Conservation (phyloP, 345 rosid species). For the Populus deltoides region DNA sequence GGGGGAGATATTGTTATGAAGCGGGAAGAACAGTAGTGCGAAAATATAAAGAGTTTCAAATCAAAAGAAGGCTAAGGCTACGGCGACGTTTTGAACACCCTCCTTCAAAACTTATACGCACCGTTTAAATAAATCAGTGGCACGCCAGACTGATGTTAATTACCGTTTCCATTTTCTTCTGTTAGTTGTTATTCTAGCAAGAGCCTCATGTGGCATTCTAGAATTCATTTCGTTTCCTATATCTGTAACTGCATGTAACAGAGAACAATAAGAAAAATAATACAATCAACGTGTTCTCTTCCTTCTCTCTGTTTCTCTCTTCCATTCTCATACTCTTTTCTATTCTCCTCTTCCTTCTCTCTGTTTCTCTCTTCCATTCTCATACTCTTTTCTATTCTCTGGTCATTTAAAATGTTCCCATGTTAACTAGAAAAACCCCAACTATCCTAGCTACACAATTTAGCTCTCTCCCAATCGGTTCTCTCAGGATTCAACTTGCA, state of each 20-base stretch:
- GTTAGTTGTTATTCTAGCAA: background rate
- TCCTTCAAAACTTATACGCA: background rate
- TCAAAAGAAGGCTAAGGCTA: rapidly evolving
- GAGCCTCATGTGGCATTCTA: background rate
- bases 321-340: too few species aligned
- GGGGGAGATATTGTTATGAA: background rate
- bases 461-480: too few species aligned
- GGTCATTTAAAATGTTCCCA: too few species aligned
- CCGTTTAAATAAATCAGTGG: background rate
- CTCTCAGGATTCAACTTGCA: too few species aligned
- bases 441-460: too few species aligned
- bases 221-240: too few species aligned
- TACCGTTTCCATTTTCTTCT: too few species aligned
- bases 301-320: background rate
- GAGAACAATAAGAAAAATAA: rapidly evolving
- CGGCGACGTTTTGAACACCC: rapidly evolving
- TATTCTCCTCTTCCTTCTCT: too few species aligned
- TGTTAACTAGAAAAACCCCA: too few species aligned
- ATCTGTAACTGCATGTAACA: rapidly evolving
- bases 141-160: too few species aligned
- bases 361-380: too few species aligned
- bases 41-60: background rate
- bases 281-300: background rate
- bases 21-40: background rate
- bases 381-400: too few species aligned